Evolutionary conservation across 495 filamentous ascomycete genomes (phyloP).

Genomic region (Cryomyces antarcticus): DNA sequence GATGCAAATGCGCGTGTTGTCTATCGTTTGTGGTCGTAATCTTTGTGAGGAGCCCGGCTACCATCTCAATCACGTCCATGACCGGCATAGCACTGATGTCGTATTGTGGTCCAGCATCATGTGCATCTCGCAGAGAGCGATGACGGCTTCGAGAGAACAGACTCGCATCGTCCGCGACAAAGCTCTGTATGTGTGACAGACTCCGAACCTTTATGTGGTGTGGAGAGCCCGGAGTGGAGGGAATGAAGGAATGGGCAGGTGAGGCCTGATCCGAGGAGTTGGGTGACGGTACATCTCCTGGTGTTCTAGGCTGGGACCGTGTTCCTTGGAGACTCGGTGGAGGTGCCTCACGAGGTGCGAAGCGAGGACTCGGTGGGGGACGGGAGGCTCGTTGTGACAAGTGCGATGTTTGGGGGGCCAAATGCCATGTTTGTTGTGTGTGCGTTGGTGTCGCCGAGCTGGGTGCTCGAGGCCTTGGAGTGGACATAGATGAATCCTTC

Average conservation of each 20-base stretch:
- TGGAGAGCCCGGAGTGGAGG: constrained; percentile 41
- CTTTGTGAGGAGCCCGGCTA: constrained; percentile 91
- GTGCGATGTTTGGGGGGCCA: too few species aligned
- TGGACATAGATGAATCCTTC: too few species aligned
- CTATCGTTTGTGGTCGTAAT: constrained; percentile 94
- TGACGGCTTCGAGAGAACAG: constrained; percentile 19
- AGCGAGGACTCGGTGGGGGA: constrained; percentile 7
- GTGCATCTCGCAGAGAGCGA: constrained; percentile 18
- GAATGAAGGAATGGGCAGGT: constrained; percentile 27
- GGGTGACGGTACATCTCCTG: not conserved
- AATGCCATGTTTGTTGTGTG: too few species aligned
- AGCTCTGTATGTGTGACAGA: constrained; percentile 73
- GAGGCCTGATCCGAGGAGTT: constrained; percentile 18
- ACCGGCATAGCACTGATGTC: constrained; percentile 98
- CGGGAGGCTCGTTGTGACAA: too few species aligned
- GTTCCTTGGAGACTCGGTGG: too few species aligned
- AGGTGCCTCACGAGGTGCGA: constrained; percentile 18
- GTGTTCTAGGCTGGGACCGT: not conserved
- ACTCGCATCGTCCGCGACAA: constrained; percentile 49
- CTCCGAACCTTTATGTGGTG: constrained; percentile 65
- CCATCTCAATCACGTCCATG: constrained; percentile 97
- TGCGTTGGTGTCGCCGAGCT: too few species aligned
- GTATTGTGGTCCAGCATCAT: constrained; percentile 40
- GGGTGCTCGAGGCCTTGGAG: too few species aligned
- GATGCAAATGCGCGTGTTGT: constrained; percentile 67